A percentile compares a stretch with the other conserved stretches of the same genome.
Evolutionary conservation across 768 basidiomycete genomes (phyloP).

Genomic region (Lentinula lateritia): DNA sequence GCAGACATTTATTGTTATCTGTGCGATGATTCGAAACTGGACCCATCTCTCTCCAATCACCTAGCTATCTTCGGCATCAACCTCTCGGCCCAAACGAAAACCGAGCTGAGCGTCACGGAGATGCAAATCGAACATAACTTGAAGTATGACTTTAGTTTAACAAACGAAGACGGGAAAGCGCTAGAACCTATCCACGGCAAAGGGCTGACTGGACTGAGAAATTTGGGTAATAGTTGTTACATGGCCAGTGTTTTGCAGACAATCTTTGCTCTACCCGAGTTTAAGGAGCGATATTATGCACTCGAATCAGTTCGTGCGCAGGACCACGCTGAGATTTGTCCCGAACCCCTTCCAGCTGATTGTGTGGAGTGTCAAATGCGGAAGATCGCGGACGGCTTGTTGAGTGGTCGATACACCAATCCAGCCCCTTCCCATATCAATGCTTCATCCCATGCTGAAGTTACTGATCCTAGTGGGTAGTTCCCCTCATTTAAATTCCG

Average conservation of each 20-base stretch:
- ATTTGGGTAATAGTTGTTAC: constrained; percentile 97
- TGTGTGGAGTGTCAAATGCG: constrained; percentile 95
- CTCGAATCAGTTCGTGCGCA: constrained; percentile 10
- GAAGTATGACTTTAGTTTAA: constrained; percentile 89
- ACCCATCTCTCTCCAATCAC: constrained; percentile 71
- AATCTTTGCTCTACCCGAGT: constrained; percentile 74
- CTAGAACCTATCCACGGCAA: constrained; percentile 86
- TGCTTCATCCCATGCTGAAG: not conserved
- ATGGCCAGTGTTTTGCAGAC: constrained; percentile 93
- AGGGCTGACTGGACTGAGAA: constrained; percentile 83
- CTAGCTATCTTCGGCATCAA: constrained; percentile 84
- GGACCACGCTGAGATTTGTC: constrained; percentile 57
- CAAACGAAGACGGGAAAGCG: constrained; percentile 79
- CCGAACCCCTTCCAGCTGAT: constrained; percentile 63
- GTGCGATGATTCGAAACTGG: constrained; percentile 79
- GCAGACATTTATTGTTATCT: constrained; percentile 94
- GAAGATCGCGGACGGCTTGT: constrained; percentile 87
- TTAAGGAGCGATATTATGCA: constrained; percentile 64
- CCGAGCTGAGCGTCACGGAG: constrained; percentile 96
- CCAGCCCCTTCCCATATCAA: constrained; percentile 31
- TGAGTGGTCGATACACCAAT: constrained; percentile 87
- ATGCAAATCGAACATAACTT: constrained; percentile 99
- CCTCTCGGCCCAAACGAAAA: constrained; percentile 76
- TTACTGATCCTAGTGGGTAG: not conserved
- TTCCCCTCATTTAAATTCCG: not conserved